These are phyloP conservation scores for Neurospora sp. DNA, from an alignment of 495 filamentous ascomycete species.

Conservation along the genomic window DNA sequence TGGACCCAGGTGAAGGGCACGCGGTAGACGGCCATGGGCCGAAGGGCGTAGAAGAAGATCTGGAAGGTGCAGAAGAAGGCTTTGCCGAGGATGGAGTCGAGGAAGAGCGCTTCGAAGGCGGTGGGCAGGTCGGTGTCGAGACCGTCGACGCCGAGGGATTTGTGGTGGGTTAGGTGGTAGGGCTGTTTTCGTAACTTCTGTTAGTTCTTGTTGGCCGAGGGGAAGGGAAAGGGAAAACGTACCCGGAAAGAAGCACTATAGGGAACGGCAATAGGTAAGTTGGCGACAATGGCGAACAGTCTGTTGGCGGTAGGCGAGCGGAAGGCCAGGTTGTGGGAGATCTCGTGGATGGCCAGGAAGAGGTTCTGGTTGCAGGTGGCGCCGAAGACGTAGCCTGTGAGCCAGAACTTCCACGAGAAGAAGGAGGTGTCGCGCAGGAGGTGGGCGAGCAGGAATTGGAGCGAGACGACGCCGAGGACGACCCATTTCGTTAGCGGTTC, in stretches of 20 bases:
- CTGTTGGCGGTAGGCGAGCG: conserved; percentile 73
- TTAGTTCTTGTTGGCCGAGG: not conserved
- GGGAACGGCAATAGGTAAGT: conserved; percentile 88
- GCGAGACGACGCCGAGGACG: conserved; percentile 70
- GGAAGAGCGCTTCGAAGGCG: conserved; percentile 79
- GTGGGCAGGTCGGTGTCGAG: conserved; percentile 96
- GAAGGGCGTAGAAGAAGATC: conserved; percentile 98
- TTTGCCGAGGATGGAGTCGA: conserved; percentile 94
- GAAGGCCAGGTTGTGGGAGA: conserved; percentile 96
- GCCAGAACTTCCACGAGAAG: conserved; percentile 72
- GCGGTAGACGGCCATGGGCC: conserved; percentile 88
- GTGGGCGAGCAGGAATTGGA: conserved; percentile 74
- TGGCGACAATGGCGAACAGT: conserved; percentile 81
- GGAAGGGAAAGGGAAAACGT: conserved; percentile 10
- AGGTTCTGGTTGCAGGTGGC: conserved; percentile 98
- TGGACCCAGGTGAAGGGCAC: conserved; percentile 83
- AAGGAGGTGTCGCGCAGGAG: conserved; percentile 69
- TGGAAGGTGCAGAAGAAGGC: conserved; percentile 99
- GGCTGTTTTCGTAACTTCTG: conserved; percentile 39
- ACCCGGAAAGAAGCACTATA: conserved; percentile 95
- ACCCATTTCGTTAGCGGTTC: conserved; percentile 94
- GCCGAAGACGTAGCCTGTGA: conserved; percentile 83
- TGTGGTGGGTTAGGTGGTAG: conserved; percentile 99
- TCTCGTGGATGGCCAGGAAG: conserved; percentile 98
- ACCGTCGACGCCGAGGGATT: conserved; percentile 92